Conservation (phyloP, 2,329 filamentous ascomycete species). For the Pseudogymnoascus sp. region DNA sequence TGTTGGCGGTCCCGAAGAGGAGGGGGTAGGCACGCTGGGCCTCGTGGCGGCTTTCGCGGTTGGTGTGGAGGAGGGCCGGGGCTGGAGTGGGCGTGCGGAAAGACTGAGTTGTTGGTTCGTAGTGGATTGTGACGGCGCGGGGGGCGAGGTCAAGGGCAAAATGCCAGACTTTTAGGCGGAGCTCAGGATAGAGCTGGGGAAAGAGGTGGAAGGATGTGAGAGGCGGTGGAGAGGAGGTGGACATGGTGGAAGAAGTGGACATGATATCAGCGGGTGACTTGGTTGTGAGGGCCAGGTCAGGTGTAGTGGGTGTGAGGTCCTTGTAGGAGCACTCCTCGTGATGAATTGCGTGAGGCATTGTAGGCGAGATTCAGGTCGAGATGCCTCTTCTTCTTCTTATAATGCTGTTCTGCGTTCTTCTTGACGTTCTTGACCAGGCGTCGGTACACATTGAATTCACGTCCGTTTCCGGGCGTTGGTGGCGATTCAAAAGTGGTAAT, state of each 20-base stretch:
- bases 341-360: neutral
- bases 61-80: conserved; percentile 36
- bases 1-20: conserved; percentile 30
- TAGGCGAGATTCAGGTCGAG: neutral
- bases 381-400: conserved; percentile 3
- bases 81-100: conserved; percentile 34
- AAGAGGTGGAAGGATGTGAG: conserved; percentile 23
- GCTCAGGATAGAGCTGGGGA: conserved; percentile 22
- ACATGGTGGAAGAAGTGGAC: conserved; percentile 6
- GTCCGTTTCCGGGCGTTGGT: neutral
- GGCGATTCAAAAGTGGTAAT: neutral
- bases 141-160: conserved; percentile 17
- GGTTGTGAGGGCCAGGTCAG: neutral
- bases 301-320: neutral
- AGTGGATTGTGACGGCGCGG: conserved; percentile 27
- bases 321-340: neutral
- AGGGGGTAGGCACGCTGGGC: conserved; percentile 32
- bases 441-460: conserved; percentile 7
- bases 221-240: conserved; percentile 10
- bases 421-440: neutral
- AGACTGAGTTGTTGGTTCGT: conserved; percentile 30
- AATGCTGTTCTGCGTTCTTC: conserved; percentile 1
- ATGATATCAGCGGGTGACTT: neutral
- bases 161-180: conserved; percentile 25
- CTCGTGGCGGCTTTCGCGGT: conserved; percentile 37